Evolutionary conservation across 2,329 filamentous ascomycete species (phyloP).

Genomic region (Exophiala lecanii-corni): DNA sequence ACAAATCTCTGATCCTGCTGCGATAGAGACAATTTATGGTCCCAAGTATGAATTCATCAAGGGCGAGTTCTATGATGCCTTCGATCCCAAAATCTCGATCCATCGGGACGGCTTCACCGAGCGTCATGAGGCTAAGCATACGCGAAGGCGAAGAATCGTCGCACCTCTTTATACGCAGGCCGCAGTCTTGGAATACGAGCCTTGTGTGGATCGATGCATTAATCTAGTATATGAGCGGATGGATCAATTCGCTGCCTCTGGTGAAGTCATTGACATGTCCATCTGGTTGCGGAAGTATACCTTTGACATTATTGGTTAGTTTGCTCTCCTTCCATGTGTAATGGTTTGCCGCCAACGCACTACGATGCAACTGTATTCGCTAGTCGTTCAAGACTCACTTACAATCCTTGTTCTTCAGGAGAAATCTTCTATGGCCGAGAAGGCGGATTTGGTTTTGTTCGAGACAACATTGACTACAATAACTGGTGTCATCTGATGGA

Average conservation of each 20-base stretch:
- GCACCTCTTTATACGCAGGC: conserved; percentile 21
- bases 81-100: conserved; percentile 14
- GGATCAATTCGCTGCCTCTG: conserved; percentile 12
- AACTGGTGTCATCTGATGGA: conserved; percentile 23
- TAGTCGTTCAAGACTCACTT: too few species aligned
- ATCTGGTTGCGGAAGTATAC: conserved; percentile 23
- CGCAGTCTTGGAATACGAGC: conserved; percentile 23
- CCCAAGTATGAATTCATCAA: conserved; percentile 18
- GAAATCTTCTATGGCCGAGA: conserved; percentile 20
- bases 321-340: neutral
- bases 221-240: conserved; percentile 20
- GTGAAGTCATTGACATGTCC: conserved; percentile 14
- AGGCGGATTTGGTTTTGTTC: conserved; percentile 21
- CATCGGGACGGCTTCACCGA: conserved; percentile 17
- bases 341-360: neutral
- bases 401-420: conserved; percentile 2
- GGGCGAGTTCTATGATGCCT: conserved; percentile 17
- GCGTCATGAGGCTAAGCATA: conserved; percentile 17
- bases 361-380: neutral
- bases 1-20: conserved; percentile 14
- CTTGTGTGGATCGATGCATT: conserved; percentile 21
- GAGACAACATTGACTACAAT: conserved; percentile 23
- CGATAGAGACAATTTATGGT: conserved; percentile 18
- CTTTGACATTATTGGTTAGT: conserved; percentile 16
- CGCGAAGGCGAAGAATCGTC: conserved; percentile 14